phyloP scores from a whole-genome alignment of 164 flowering plant species.

The Magnolia sinica region DNA sequence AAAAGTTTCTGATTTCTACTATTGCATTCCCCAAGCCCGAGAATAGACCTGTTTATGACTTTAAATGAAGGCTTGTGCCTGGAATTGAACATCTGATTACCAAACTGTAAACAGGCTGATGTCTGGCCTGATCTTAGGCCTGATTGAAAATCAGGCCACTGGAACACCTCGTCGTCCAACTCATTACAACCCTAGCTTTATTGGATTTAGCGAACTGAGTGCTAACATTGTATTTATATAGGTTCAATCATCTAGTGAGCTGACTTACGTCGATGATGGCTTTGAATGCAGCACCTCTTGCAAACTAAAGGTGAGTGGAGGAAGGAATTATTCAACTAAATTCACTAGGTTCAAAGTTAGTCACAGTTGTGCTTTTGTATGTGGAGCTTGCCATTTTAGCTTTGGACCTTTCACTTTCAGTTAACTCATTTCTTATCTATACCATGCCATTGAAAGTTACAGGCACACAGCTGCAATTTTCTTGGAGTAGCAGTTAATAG shows the following conservation, averaged over 20 bases:
- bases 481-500: background rate
- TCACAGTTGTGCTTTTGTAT: background rate
- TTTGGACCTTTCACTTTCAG: background rate
- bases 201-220: background rate
- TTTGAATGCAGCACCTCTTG: constrained; percentile 41
- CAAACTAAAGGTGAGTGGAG: constrained; percentile 49
- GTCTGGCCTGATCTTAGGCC: background rate
- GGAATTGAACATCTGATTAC: background rate
- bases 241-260: constrained; percentile 34
- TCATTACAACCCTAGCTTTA: background rate
- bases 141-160: background rate
- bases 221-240: constrained; percentile 13
- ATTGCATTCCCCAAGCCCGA: background rate
- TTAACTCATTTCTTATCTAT: background rate
- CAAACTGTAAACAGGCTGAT: background rate
- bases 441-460: background rate
- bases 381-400: background rate
- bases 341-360: background rate
- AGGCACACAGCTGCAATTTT: background rate
- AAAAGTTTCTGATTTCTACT: background rate
- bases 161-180: background rate
- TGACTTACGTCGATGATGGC: constrained; percentile 21
- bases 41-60: background rate
- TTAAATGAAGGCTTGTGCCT: background rate
- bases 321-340: background rate